These are phyloP conservation scores for Sphagnurus paluster DNA, from an alignment of 1,284 basidiomycete species.

Conservation along the genomic window DNA sequence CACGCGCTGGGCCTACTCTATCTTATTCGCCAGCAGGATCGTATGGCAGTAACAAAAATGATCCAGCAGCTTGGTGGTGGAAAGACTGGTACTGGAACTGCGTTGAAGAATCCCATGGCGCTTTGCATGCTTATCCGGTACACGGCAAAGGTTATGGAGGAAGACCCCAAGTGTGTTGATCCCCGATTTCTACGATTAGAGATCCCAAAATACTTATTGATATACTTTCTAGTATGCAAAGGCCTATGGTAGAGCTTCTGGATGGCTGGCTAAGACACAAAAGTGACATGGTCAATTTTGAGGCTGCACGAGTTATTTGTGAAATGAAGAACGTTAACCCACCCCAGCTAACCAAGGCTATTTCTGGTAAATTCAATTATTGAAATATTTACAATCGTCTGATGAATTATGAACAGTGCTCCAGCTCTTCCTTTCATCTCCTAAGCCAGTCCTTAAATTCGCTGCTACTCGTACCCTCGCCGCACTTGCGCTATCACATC, in stretches of 20 bases:
- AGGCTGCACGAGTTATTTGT: conserved; percentile 96
- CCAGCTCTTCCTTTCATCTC: conserved; percentile 91
- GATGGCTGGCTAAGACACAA: conserved; percentile 98
- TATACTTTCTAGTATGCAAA: conserved; percentile 65
- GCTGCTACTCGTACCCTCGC: conserved; percentile 96
- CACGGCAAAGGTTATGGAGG: conserved; percentile 96
- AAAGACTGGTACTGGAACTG: conserved; percentile 79
- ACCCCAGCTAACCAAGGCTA: conserved; percentile 82
- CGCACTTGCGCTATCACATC: conserved; percentile 82
- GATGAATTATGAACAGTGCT: conserved; percentile 55
- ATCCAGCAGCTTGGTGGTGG: conserved; percentile 95
- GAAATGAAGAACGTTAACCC: conserved; percentile 87
- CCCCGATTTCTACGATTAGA: conserved; percentile 29
- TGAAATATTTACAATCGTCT: neutral
- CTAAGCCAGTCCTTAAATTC: conserved; percentile 94
- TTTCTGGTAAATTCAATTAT: conserved; percentile 63
- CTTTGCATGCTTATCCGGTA: conserved; percentile 99
- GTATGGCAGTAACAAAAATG: conserved; percentile 99
- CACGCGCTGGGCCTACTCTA: conserved; percentile 95
- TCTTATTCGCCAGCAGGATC: conserved; percentile 93
- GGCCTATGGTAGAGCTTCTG: conserved; percentile 91
- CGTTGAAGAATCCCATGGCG: conserved; percentile 96
- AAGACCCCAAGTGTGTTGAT: conserved; percentile 89
- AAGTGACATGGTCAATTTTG: conserved; percentile 99
- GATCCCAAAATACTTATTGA: neutral